Evolutionary conservation across 208 protist genomes (phyloP), one percentile per base, ranked within the genome.

Genomic region (Acanthamoeba sp.): DNA sequence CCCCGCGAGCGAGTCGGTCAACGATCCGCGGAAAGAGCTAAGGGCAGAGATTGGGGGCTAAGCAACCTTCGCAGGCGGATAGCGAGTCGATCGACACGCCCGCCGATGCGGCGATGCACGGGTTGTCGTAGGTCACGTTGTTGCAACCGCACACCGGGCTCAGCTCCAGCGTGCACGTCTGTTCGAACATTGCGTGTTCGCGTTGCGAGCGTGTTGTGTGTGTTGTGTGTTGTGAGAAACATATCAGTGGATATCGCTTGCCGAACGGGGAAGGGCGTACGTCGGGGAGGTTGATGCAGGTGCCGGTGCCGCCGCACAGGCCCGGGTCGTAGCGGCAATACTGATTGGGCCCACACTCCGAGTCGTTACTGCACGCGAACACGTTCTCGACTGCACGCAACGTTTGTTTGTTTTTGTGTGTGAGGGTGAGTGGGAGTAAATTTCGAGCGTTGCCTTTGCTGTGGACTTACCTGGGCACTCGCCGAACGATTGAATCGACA

Each of bases 91-190:
- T n/a, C 27, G 76, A 84, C 16, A 55, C 42, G 36, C 76, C 76
- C 5, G 76, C 76, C 20, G 76, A 45, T 1, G 40, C 24, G 24
- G 76, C 76, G 36, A 84, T 45, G 76, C 76, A 84, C 24, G 76
- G 76, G 76, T 84, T 84, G 42, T 84, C 76, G 76, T 55, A 84
- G 2, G 76, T 84, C 14, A 14, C 16, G 76, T 55, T 55, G 76
- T 84, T 84, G 40, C 76, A 84, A 3, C 76, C 76, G 42, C 76
- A 84, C 20, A 84, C 42, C 2, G 76, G 76, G 27, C 34, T 84
- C 16, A 84, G 42, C 76, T 84, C 76, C 38, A 84, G 42, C 34
- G 76, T 84, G 38, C 76, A 84, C 12, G 36, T 55, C 71, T 80
- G 71, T 5, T 36, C 2, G 36, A 6, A 36, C 42, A 24, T 80